phyloP scores from a whole-genome alignment of 768 basidiomycete species.

The Trametes villosa region DNA sequence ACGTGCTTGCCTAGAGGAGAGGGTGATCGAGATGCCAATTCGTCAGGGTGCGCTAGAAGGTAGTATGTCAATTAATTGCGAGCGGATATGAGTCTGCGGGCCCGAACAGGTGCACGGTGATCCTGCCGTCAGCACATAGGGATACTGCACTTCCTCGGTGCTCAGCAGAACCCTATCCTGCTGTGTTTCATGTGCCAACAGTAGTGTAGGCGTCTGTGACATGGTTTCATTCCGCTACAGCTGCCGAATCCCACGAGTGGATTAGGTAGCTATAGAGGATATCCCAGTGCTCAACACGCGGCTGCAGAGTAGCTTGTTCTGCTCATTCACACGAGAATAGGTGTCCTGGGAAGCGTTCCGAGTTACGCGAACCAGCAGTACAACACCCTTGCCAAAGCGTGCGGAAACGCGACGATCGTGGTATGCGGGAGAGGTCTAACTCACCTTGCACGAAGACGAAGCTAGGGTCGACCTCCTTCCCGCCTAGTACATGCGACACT shows the following conservation, averaged over 20 bases:
- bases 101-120: slow-evolving; percentile 4
- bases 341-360: background rate
- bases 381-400: background rate
- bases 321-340: background rate
- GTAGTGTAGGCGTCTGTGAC: background rate
- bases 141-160: background rate
- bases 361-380: no score
- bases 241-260: slow-evolving; percentile 3
- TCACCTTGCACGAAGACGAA: slow-evolving; percentile 80
- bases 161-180: no score
- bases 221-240: background rate
- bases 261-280: background rate
- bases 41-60: slow-evolving; percentile 13
- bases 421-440: slow-evolving; percentile 24
- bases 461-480: slow-evolving; percentile 63
- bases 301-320: background rate
- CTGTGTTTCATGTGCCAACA: background rate
- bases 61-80: background rate
- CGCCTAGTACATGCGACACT: slow-evolving; percentile 60
- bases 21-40: slow-evolving; percentile 10
- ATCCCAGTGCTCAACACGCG: background rate
- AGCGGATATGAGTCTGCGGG: background rate
- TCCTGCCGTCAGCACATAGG: background rate
- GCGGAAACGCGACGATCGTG: background rate
- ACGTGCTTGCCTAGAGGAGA: slow-evolving; percentile 3